phyloP scores from a whole-genome alignment of 2,329 filamentous ascomycete genomes.

The Parafenestella ontariensis region DNA sequence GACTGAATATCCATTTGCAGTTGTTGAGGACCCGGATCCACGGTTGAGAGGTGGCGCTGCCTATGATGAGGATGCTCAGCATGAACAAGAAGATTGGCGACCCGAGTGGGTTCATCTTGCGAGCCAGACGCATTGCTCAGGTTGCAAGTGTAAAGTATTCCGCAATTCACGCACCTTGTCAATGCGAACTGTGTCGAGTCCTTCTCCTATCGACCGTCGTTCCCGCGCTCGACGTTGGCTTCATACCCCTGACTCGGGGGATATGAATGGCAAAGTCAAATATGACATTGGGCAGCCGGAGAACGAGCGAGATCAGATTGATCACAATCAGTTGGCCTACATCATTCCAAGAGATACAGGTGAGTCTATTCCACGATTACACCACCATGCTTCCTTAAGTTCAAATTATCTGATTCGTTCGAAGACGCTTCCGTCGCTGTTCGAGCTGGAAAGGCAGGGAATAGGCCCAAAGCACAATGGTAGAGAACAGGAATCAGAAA shows the following conservation, averaged over 20 bases:
- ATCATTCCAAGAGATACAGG: neutral
- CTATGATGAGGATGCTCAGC: neutral
- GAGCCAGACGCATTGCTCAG: neutral
- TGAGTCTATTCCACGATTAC: neutral
- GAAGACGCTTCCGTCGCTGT: neutral
- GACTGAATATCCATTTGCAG: neutral
- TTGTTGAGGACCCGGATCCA: neutral
- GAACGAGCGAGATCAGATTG: neutral
- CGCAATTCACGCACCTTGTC: slow-evolving; percentile 6
- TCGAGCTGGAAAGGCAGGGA: neutral
- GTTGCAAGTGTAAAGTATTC: neutral
- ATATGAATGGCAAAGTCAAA: neutral
- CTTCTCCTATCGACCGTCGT: neutral
- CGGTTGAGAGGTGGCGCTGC: slow-evolving; percentile 3
- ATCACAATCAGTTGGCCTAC: neutral
- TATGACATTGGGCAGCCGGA: neutral
- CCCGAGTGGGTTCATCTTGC: slow-evolving; percentile 4
- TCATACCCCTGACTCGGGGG: neutral
- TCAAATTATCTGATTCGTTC: neutral
- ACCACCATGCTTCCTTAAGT: neutral
- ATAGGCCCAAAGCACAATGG: too few species aligned
- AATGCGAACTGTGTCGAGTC: neutral
- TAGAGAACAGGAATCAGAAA: too few species aligned
- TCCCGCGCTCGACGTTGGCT: neutral
- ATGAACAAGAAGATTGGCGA: slow-evolving; percentile 4